Evolutionary conservation across 2,329 filamentous ascomycete species (phyloP).

Genomic region (Colletotrichum sp.): DNA sequence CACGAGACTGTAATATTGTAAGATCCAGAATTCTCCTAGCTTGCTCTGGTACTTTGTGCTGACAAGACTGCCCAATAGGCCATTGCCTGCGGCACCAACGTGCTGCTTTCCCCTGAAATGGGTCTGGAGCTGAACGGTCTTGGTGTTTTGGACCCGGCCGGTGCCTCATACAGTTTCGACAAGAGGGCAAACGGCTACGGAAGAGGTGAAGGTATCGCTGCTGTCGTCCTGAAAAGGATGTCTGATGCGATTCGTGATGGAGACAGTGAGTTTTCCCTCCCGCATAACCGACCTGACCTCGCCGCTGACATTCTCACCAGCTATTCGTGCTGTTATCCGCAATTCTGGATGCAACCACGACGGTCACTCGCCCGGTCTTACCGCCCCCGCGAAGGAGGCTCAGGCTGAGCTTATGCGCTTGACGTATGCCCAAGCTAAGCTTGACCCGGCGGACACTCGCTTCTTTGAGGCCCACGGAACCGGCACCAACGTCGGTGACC

Average conservation of each 20-base stretch:
- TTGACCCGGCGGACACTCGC: constrained; percentile 30
- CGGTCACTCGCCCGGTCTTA: constrained; percentile 44
- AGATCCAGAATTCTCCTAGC: neutral
- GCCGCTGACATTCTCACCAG: neutral
- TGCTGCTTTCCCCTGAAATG: neutral
- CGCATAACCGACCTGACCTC: accelerated
- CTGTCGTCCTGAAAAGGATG: neutral
- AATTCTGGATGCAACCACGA: constrained; percentile 39
- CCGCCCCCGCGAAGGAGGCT: constrained; percentile 27
- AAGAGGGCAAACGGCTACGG: constrained; percentile 65
- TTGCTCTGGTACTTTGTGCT: neutral
- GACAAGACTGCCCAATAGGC: neutral
- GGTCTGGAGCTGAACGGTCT: neutral
- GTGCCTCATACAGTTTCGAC: neutral
- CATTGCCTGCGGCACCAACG: neutral
- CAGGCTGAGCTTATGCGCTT: constrained; percentile 40
- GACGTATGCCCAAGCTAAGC: constrained; percentile 34
- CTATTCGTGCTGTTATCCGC: neutral
- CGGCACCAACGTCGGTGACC: neutral
- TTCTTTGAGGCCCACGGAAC: constrained; percentile 40
- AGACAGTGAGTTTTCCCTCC: neutral
- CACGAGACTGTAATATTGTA: neutral
- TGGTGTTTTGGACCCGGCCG: neutral
- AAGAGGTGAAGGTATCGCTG: constrained; percentile 64
- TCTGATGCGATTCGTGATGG: neutral